Conservation (phyloP, 257 asterid genomes). For the Knoxia roxburghii region DNA sequence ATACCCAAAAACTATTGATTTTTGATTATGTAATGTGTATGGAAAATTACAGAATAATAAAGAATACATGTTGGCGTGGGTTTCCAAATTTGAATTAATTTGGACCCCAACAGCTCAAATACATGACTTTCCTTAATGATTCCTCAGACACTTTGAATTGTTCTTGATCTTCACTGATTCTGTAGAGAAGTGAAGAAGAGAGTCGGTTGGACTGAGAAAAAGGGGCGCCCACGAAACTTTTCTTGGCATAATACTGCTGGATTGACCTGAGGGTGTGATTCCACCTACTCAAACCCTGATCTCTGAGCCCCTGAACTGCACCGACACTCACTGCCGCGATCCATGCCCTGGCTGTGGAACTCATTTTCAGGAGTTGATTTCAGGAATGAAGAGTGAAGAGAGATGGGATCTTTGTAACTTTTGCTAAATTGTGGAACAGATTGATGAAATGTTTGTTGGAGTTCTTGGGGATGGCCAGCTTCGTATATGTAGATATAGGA, state of each 20-base stretch:
- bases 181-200: conserved; percentile 10
- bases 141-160: conserved; percentile 19
- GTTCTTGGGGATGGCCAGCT: neutral
- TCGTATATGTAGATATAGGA: neutral
- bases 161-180: neutral
- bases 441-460: neutral
- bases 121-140: conserved; percentile 26
- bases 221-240: conserved; percentile 5
- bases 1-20: too few species aligned
- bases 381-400: too few species aligned
- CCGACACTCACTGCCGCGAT: conserved; percentile 24
- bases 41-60: neutral
- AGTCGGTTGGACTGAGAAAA: conserved; percentile 19
- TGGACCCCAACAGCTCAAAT: conserved; percentile 33
- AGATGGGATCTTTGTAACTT: too few species aligned
- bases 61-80: too few species aligned
- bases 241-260: conserved; percentile 16
- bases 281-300: conserved; percentile 28
- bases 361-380: too few species aligned
- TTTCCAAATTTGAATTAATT: neutral
- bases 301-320: conserved; percentile 24
- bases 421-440: neutral
- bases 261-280: conserved; percentile 9
- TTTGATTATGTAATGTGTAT: neutral
- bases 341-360: conserved; percentile 25